Conservation (phyloP, 2,329 filamentous ascomycete species). For the Cryphonectria carpinicola region DNA sequence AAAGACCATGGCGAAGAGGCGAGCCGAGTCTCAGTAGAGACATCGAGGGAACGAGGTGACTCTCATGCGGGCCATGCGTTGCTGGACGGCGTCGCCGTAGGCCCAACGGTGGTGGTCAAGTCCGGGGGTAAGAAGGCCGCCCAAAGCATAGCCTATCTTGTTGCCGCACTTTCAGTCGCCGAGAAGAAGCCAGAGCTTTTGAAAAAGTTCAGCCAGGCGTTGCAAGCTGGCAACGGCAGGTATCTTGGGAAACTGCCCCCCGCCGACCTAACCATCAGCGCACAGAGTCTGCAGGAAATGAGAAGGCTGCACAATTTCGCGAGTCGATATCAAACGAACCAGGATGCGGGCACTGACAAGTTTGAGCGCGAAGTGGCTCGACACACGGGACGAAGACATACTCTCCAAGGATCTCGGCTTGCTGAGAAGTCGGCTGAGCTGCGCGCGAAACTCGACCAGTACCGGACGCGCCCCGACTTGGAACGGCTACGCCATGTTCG, state of each 20-base stretch:
- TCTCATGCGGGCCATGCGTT: neutral
- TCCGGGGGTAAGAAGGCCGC: neutral
- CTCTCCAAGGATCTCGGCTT: neutral
- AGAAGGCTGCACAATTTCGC: neutral
- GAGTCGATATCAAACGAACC: neutral
- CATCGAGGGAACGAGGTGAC: neutral
- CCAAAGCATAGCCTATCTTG: neutral
- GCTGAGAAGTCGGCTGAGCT: conserved; percentile 3
- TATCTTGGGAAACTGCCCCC: conserved; percentile 8
- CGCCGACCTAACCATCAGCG: neutral
- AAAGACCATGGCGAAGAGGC: neutral
- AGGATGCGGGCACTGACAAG: neutral
- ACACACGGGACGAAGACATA: neutral
- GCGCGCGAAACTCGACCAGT: neutral
- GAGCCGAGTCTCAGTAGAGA: neutral
- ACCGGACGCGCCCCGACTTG: conserved; percentile 11
- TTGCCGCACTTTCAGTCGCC: conserved; percentile 3
- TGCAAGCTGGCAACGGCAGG: conserved; percentile 10
- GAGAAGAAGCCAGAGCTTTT: conserved; percentile 8
- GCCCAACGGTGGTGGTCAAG: neutral
- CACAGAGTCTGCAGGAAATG: neutral
- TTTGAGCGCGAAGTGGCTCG: neutral
- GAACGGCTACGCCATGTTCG: conserved; percentile 3
- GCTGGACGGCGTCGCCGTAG: neutral
- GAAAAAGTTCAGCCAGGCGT: neutral